These are phyloP conservation scores for Przewalskia tangutica DNA, from an alignment of 257 asterid genomes.

Conservation along the genomic window DNA sequence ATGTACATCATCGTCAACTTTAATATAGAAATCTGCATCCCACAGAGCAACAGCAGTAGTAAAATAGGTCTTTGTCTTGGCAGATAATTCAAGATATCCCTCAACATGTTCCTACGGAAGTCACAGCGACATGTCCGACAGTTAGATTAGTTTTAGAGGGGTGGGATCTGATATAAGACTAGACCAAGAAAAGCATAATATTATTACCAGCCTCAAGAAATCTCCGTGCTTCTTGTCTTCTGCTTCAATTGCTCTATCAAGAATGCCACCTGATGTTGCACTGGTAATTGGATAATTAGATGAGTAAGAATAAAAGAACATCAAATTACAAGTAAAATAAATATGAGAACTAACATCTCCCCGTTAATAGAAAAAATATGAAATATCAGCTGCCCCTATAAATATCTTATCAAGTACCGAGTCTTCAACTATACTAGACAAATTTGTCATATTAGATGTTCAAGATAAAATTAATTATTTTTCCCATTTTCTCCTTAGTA, in stretches of 20 bases:
- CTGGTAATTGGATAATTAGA: slow-evolving; percentile 19
- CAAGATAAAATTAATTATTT: too few relatives aligned
- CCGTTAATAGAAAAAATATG: neutral
- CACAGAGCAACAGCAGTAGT: slow-evolving; percentile 70
- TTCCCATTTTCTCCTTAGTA: too few relatives aligned
- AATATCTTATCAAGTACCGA: neutral
- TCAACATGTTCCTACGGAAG: slow-evolving; percentile 65
- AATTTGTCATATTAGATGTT: too few relatives aligned
- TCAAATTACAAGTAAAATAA: neutral
- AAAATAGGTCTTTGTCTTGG: slow-evolving; percentile 72
- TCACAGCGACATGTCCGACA: neutral
- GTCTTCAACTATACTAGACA: neutral
- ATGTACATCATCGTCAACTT: slow-evolving; percentile 89
- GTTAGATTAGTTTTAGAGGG: neutral
- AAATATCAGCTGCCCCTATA: neutral
- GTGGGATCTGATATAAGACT: neutral
- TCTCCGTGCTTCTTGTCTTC: slow-evolving; percentile 82
- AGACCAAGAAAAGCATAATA: neutral
- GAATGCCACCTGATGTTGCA: slow-evolving; percentile 88
- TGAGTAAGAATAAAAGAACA: neutral
- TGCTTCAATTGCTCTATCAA: slow-evolving; percentile 87
- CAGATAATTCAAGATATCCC: slow-evolving; percentile 88
- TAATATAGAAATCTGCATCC: slow-evolving; percentile 91
- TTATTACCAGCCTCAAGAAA: slow-evolving; percentile 66
- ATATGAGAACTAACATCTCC: neutral